Evolutionary conservation across 2,329 filamentous ascomycete genomes (phyloP).

Genomic region (Penicillium sp.): DNA sequence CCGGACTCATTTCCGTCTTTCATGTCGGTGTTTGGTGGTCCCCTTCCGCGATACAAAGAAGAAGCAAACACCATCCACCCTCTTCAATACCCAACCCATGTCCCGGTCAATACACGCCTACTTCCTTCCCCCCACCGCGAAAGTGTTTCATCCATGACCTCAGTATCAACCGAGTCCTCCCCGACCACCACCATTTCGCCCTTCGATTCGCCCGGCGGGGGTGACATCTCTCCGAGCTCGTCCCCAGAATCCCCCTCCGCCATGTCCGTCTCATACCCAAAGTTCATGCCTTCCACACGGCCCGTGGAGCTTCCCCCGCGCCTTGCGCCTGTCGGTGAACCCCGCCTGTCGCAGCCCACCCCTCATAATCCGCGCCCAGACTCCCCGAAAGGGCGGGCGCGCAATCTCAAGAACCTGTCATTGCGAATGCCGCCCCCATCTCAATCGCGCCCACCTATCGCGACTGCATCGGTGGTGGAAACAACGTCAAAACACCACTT

Average conservation of each 20-base stretch:
- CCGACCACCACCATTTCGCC: conserved; percentile 93
- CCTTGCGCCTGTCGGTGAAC: conserved; percentile 15
- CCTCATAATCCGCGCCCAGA: conserved; percentile 45
- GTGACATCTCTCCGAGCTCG: conserved; percentile 85
- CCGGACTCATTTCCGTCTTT: conserved; percentile 53
- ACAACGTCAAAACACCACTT: conserved; percentile 39
- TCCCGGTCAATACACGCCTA: conserved; percentile 29
- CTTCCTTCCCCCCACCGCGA: conserved; percentile 42
- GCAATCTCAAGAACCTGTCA: conserved; percentile 65
- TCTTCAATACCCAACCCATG: conserved; percentile 30
- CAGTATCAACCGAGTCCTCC: conserved; percentile 88
- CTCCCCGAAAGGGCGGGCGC: conserved; percentile 45
- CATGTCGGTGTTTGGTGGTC: conserved; percentile 53
- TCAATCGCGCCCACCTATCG: conserved; percentile 46
- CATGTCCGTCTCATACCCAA: conserved; percentile 56
- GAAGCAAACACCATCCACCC: conserved; percentile 30
- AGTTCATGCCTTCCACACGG: conserved; percentile 35
- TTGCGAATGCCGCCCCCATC: conserved; percentile 57
- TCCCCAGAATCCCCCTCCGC: conserved; percentile 87
- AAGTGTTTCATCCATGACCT: conserved; percentile 50
- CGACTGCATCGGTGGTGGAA: conserved; percentile 51
- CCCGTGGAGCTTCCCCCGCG: conserved; percentile 28
- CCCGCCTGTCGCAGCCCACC: conserved; percentile 14
- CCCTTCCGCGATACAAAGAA: conserved; percentile 30
- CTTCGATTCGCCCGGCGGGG: conserved; percentile 84